These are phyloP conservation scores for Trypanosoma grayi DNA, from an alignment of 208 protist genomes.

Conservation along the genomic window DNA sequence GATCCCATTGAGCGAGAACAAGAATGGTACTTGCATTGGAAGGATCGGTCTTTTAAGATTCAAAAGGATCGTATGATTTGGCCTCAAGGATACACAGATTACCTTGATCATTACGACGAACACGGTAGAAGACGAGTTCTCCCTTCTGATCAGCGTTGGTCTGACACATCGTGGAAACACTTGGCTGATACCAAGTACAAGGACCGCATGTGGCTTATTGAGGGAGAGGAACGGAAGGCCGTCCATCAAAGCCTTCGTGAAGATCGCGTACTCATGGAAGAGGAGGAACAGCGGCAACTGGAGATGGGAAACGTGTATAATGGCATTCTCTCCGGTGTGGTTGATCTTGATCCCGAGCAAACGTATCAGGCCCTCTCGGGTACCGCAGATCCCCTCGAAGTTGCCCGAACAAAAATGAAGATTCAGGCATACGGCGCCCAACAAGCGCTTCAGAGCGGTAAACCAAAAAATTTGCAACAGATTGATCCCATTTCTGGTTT, in stretches of 20 bases:
- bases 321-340: constrained; percentile 68
- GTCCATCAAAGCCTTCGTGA: constrained; percentile 77
- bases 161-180: constrained; percentile 89
- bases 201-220: constrained; percentile 90
- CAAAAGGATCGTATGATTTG: constrained; percentile 91
- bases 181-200: constrained; percentile 83
- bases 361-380: constrained; percentile 83
- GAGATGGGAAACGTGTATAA: constrained; percentile 83
- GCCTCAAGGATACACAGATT: constrained; percentile 90
- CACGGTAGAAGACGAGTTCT: constrained; percentile 78
- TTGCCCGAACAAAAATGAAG: constrained; percentile 86
- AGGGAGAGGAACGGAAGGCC: constrained; percentile 82
- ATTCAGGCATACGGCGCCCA: constrained; percentile 77
- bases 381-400: constrained; percentile 78
- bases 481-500: constrained; percentile 81
- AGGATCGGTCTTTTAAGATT: constrained; percentile 83
- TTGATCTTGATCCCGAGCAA: constrained; percentile 86
- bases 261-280: constrained; percentile 53
- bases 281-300: constrained; percentile 76
- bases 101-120: constrained; percentile 90
- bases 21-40: constrained; percentile 91
- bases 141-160: constrained; percentile 85
- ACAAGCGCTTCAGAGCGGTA: constrained; percentile 44
- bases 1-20: constrained; percentile 89
- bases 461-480: constrained; percentile 20